Conservation (phyloP, 495 filamentous ascomycete genomes). For the Monascus purpureus region DNA sequence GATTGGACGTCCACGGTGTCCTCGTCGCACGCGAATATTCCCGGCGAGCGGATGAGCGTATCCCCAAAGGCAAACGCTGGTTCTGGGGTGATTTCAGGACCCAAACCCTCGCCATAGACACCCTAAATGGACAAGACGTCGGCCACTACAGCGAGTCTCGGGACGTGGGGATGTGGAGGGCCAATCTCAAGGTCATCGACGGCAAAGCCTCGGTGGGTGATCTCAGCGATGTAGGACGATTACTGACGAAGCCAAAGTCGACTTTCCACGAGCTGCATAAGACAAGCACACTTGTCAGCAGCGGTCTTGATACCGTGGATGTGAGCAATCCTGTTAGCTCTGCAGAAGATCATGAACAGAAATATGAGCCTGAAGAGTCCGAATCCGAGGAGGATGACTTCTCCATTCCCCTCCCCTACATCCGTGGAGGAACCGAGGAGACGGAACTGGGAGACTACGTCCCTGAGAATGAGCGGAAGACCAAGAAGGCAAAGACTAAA, state of each 20-base stretch:
- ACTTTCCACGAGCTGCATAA: conserved; percentile 19
- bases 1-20: conserved; percentile 22
- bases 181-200: conserved; percentile 27
- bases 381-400: conserved; percentile 6
- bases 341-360: conserved; percentile 3
- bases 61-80: conserved; percentile 29
- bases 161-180: conserved; percentile 30
- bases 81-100: conserved; percentile 43
- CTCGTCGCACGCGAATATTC: conserved; percentile 29
- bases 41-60: conserved; percentile 27
- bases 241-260: conserved; percentile 9
- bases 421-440: conserved; percentile 13
- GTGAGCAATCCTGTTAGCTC: conserved; percentile 11
- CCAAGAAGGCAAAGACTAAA: conserved; percentile 7
- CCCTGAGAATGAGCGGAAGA: conserved; percentile 2
- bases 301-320: conserved; percentile 14
- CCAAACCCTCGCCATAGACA: conserved; percentile 38
- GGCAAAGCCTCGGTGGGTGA: conserved; percentile 15
- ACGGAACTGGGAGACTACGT: conserved; percentile 11
- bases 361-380: conserved; percentile 2
- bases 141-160: conserved; percentile 26
- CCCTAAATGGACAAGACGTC: conserved; percentile 37
- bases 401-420: conserved; percentile 6
- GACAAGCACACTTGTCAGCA: conserved; percentile 21
- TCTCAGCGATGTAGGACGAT: conserved; percentile 11